Evolutionary conservation across 257 asterid species (phyloP), one percentile per base, ranked within the genome.

Genomic region (Thymus mandschuricus): DNA sequence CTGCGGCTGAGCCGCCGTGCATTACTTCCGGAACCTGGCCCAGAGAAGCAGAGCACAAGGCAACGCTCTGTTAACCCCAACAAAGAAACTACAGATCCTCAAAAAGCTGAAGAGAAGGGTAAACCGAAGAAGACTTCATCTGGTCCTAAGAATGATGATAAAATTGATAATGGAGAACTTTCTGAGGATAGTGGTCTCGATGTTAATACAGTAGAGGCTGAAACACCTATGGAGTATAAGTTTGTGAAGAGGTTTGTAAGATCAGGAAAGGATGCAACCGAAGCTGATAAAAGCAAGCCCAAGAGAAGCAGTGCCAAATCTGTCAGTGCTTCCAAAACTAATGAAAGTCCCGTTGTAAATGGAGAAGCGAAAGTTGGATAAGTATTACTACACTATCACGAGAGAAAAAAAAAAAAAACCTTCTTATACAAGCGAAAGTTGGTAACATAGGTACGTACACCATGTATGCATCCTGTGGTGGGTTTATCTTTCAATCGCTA

Each of bases 1-100:
- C 92, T 94, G 74, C 91, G 99, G 45, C 73, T 94, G 77, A 94
- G 99, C 79, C 92, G 85, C 29, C 97, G 97, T 59, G 97, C 93
- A 48, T 85, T 94, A 78, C 96, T 94, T 79, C 96, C 99, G 12
- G 90, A 94, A 30, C 66, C 86, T 13, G 77, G 75, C 72, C 76
- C 89, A 52, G 96, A 82, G 76, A 88, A 85, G 28, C 54, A 71
- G 2, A 77, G 70, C 69, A 4, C 82, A 55, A 87, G 81, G 76
- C 86, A 80, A 71, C 81, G 60, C 6, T 74, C 67, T 45, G 84
- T 61, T 57, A 65, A 50, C 81, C 80, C 75, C 35, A 28, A 63
- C 54, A 80, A 81, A 70, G 86, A 81, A 64, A 76, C 66, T 70
- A 60, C 69, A 29, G 82, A 44, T 76, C 40, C 82, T 48, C 85